Conservation (phyloP, 2,329 filamentous ascomycete genomes). For the Calonectria pteridis region DNA sequence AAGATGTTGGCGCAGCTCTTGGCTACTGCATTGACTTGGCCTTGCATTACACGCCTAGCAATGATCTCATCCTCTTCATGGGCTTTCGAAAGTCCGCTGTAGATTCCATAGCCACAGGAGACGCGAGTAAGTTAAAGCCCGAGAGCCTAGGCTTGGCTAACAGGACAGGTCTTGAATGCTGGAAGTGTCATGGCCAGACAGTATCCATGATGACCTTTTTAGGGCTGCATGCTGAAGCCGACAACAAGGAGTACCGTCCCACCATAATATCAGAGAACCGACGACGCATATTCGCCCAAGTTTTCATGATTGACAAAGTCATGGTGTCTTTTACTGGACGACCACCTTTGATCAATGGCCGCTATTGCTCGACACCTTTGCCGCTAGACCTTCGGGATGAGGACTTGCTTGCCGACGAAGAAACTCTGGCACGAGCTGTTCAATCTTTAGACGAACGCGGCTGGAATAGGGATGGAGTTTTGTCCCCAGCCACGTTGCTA, state of each 20-base stretch:
- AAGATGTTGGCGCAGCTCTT: constrained; percentile 29
- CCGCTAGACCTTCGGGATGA: constrained; percentile 17
- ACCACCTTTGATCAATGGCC: constrained; percentile 48
- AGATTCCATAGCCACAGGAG: constrained; percentile 54
- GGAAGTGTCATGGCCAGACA: constrained; percentile 53
- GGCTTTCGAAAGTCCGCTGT: constrained; percentile 50
- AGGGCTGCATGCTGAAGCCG: constrained; percentile 48
- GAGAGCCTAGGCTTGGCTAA: background rate
- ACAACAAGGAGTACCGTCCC: constrained; percentile 44
- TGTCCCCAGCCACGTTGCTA: constrained; percentile 59
- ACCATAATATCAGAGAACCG: constrained; percentile 51
- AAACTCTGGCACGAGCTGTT: background rate
- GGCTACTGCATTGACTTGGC: constrained; percentile 51
- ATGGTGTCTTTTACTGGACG: constrained; percentile 57
- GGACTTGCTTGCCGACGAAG: constrained; percentile 3
- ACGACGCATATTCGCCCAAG: constrained; percentile 48
- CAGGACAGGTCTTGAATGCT: constrained; percentile 50
- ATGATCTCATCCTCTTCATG: constrained; percentile 55
- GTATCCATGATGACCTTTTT: constrained; percentile 53
- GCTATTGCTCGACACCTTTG: constrained; percentile 16
- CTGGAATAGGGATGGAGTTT: constrained; percentile 12
- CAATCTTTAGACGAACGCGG: constrained; percentile 1
- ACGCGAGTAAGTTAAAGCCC: constrained; percentile 50
- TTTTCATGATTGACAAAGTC: constrained; percentile 52
- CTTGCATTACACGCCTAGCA: constrained; percentile 44